Conservation (phyloP, 1,284 basidiomycete species). For the Trichosporon sp. region DNA sequence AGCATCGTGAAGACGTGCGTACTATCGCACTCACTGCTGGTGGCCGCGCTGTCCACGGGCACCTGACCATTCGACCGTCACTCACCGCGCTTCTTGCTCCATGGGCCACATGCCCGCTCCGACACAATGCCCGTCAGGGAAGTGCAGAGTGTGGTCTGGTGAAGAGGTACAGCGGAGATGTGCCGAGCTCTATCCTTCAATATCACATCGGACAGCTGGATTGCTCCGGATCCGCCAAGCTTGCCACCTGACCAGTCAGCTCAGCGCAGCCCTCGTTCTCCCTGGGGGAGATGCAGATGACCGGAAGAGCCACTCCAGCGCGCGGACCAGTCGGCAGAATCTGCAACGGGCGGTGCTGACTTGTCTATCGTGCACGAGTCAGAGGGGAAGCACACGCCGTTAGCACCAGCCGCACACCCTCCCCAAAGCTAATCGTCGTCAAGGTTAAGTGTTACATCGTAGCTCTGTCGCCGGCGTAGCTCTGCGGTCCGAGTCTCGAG, state of each 20-base stretch:
- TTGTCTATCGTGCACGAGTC: no score
- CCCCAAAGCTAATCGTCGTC: background rate
- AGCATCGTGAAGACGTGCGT: background rate
- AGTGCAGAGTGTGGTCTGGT: background rate
- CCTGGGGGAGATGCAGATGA: background rate
- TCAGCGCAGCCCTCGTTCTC: background rate
- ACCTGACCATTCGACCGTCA: background rate
- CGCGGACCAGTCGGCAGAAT: background rate
- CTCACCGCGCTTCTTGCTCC: background rate
- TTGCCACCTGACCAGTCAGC: background rate
- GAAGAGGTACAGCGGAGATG: background rate
- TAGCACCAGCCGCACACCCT: background rate
- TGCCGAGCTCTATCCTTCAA: background rate
- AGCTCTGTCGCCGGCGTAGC: background rate
- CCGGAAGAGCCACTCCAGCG: no score
- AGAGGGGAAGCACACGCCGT: no score
- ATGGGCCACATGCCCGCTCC: no score
- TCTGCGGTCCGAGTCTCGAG: background rate
- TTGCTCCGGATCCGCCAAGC: no score
- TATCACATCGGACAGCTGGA: no score
- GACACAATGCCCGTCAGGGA: no score
- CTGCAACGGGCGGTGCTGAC: background rate
- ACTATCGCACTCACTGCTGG: background rate
- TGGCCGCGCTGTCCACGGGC: background rate
- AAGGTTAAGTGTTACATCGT: constrained; percentile 5